Evolutionary conservation across 768 basidiomycete species (phyloP).

Genomic region (Collybia nuda): DNA sequence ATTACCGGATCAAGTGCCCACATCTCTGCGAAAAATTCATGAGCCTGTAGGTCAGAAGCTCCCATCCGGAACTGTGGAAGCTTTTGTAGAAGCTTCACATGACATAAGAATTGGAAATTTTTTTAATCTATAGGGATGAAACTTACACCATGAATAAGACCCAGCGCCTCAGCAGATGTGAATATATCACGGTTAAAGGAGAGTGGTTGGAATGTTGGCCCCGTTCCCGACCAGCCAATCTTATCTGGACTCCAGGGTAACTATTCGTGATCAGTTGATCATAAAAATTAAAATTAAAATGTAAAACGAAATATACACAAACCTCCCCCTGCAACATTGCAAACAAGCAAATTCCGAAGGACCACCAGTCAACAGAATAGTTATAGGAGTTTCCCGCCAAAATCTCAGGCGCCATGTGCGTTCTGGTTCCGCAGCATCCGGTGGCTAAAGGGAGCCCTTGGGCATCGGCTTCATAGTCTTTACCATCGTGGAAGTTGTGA

Average conservation of each 20-base stretch:
- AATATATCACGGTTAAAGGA: neutral
- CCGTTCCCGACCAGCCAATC: neutral
- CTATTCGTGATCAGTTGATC: neutral
- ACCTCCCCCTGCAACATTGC: constrained; percentile 12
- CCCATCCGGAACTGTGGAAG: neutral
- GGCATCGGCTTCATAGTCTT: neutral
- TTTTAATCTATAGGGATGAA: neutral
- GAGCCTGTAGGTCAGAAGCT: neutral
- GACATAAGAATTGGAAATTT: neutral
- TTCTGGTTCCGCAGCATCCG: constrained; percentile 12
- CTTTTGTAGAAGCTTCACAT: constrained; percentile 3
- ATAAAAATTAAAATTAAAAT: too few species aligned
- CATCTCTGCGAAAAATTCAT: constrained; percentile 10
- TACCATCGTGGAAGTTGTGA: neutral
- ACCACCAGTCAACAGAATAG: constrained; percentile 9
- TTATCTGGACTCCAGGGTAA: constrained; percentile 2
- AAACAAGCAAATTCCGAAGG: constrained; percentile 10
- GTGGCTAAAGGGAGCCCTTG: neutral
- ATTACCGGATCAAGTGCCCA: neutral
- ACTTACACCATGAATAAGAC: too few species aligned
- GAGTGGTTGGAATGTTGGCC: neutral
- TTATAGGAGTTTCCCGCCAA: neutral
- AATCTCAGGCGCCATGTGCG: constrained; percentile 15
- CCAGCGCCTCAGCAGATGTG: too few species aligned
- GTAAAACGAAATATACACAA: neutral